A percentile compares a stretch with the other conserved stretches of the same genome.
phyloP scores from a whole-genome alignment of 2,329 filamentous ascomycete genomes.

The Rutstroemia sp. region DNA sequence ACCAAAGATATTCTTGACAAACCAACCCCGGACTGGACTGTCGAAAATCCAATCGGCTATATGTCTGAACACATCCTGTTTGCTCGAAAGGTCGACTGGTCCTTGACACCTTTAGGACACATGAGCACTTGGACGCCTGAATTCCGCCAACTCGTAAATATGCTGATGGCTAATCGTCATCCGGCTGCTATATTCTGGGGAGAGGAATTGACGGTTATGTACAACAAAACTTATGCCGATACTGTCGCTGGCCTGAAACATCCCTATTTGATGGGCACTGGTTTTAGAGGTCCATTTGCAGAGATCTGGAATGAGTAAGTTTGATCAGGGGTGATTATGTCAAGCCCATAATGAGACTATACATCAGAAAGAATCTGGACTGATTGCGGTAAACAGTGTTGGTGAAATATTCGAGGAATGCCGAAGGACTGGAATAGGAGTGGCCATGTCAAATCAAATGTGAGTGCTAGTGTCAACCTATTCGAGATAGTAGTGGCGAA shows the following conservation, averaged over 20 bases:
- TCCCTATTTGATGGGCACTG: conserved; percentile 54
- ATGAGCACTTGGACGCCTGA: conserved; percentile 62
- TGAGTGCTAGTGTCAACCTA: background rate
- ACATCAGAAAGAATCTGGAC: background rate
- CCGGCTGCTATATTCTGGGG: conserved; percentile 75
- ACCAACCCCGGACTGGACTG: background rate
- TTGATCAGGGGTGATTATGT: background rate
- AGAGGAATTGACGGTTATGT: conserved; percentile 53
- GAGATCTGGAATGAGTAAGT: conserved; percentile 61
- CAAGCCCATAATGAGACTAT: too few relatives aligned
- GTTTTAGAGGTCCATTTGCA: conserved; percentile 47
- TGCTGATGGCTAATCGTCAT: conserved; percentile 72
- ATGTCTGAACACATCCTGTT: conserved; percentile 65
- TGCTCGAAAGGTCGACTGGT: conserved; percentile 65
- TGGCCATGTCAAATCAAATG: conserved; percentile 73
- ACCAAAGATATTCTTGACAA: background rate
- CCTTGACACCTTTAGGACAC: conserved; percentile 61
- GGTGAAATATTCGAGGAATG: conserved; percentile 61
- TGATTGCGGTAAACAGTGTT: conserved; percentile 31
- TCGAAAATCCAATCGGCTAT: conserved; percentile 41
- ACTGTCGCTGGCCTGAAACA: conserved; percentile 71
- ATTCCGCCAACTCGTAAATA: conserved; percentile 67
- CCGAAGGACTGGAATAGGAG: conserved; percentile 62
- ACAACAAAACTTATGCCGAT: conserved; percentile 63
- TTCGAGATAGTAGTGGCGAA: background rate